Base-by-base conservation (phyloP, 2,329 filamentous ascomycete genomes). In the Colletotrichum sidae region DNA sequence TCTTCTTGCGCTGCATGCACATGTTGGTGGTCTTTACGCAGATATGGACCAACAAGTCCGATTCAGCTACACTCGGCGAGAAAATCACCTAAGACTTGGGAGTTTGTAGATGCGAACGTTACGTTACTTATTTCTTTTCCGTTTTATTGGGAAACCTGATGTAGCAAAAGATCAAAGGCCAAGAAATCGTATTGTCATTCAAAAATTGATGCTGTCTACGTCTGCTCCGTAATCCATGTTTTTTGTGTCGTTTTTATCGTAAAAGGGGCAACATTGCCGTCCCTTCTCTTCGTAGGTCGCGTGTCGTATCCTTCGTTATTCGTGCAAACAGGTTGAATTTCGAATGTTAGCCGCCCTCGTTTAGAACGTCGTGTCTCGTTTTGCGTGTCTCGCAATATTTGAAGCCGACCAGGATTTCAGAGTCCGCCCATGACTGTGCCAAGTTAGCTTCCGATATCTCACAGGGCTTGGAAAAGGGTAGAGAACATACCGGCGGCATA, bases 401-500 rank as follows among this genome's bases (percentile, higher is more conserved):
- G 13, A 7, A 25, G 25, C 1, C 25, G 25, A 47, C 33, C 34
- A 45, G 12, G 15, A 25, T 8, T 25, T 55, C 38, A 54, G 12
- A 62, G 37, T 37, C 50, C 47, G 46, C 53, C 58, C 52, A 76
- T 71, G 37, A 72, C 73, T 75, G 15, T n/a, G 25, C 25, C 25
- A 5, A 25, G 4, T 25, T 25, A 25, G 25, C 25, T 25, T 25
- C 4, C 4, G 25, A 25, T 25, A 25, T 25, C 25, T 37, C 15
- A 39, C 41, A 41, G 11, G 8, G 10, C 11, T 25, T 12, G 13
- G 34, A 12, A n/a, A 4, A n/a, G 15, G 11, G 34, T 35, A 12
- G 5, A 10, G 15, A n/a, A 83, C 83, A 87, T 75, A 89, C 92
- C 90, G 69, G 92, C 93, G 71, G 90, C 84, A 77, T 89, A 93